Base-by-base conservation (phyloP, 495 filamentous ascomycete genomes). In the Daldinia loculata region DNA sequence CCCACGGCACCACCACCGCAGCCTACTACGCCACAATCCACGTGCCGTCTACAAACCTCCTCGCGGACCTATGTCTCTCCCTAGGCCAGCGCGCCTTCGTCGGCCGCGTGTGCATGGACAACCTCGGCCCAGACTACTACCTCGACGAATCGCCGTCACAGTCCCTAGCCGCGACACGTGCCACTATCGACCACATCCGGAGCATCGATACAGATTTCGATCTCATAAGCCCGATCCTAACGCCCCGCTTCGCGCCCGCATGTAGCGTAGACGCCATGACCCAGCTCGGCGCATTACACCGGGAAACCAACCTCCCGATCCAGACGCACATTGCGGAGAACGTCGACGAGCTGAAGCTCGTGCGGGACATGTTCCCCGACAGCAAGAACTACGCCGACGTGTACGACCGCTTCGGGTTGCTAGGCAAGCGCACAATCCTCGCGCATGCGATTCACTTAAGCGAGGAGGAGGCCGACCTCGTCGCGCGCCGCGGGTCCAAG, bases 281-380 rank as follows among this genome's bases (percentile, higher is more conserved):
- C 4, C 77, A 70, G 0, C 87, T 98, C 1, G 94, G 90, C 22
- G 67, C 79, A 4, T 81, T 97, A 1, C 89, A 91, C 0, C 75
- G 77, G 8, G 82, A 87, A 32, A 86, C 85, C 12, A 77, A 80
- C 7, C 78, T 94, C 0, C 89, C 89, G 12, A 86, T 93, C 56
- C 95, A 99, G 80, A 99, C 95, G 1, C 95, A 99, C 80, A 90
- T 99, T 77, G 89, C 90, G 0, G 95, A 99, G 77, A 98, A 97
- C 80, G 80, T 74, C 3, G 76, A 81, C 72, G 95, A 99, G 79
- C 74, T 92, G 52, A 80, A 77, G 3, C 86, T 97, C 0, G 94
- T 98, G 1, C 72, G 78, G 6, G 62, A 85, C 22, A 77, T 94
- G 9, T 97, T 97, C 79, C 93, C 93, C 0, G 77, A 84, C 0